A percentile compares a stretch with the other conserved stretches of the same genome.
Conservation (phyloP, 306 rosid genomes). For the Rosa lucieae region DNA sequence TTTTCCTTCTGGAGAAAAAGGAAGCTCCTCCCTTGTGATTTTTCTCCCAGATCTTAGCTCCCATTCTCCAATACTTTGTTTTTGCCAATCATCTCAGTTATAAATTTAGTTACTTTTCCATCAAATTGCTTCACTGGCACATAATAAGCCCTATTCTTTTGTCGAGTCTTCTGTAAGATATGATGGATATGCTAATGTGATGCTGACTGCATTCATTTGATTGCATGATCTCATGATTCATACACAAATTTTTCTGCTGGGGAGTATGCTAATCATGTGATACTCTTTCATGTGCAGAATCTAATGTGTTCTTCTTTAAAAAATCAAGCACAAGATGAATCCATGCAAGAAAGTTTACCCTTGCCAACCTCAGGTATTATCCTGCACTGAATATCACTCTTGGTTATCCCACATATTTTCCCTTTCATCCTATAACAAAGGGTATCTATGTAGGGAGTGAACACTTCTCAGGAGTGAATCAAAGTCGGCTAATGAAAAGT, state of each 20-base stretch:
- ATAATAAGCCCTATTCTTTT: neutral
- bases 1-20: neutral
- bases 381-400: constrained; percentile 6
- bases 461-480: constrained; percentile 19
- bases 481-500: constrained; percentile 24
- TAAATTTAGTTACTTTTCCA: neutral
- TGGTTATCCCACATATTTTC: neutral
- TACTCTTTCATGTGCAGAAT: constrained; percentile 46
- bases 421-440: constrained; percentile 21
- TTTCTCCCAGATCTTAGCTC: too few relatives aligned
- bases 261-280: neutral
- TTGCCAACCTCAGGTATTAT: constrained; percentile 46
- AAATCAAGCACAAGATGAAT: constrained; percentile 34
- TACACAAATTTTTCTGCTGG: neutral
- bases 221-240: neutral
- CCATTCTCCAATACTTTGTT: too few relatives aligned
- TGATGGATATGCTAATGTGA: neutral
- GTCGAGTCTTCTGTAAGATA: too few relatives aligned
- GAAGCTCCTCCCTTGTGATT: neutral
- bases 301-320: constrained; percentile 24
- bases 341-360: constrained; percentile 33
- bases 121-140: neutral
- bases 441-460: constrained; percentile 40
- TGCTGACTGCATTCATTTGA: neutral
- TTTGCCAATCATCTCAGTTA: neutral